Evolutionary conservation across 768 basidiomycete species (phyloP), one percentile per base, ranked within the genome.

Genomic region (Porphyrellus cyaneotinctus): DNA sequence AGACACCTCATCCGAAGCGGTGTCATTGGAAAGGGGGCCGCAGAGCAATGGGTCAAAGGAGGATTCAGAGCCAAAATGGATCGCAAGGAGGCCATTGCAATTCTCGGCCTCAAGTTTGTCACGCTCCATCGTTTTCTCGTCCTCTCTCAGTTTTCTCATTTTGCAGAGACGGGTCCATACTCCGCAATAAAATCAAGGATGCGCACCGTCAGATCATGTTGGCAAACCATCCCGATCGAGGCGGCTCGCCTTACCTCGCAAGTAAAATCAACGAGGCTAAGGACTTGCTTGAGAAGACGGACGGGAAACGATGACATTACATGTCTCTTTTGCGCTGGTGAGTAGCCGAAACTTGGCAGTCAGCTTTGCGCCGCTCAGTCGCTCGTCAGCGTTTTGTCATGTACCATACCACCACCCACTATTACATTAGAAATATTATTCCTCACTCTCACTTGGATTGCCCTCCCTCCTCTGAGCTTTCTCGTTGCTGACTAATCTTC

Each of bases 241-340:
- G 97, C 31, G 97, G 97, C 28, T 91, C 94, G n/a, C 97, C 97
- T 8, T 99, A 97, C 71, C 74, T 98, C 45, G 95, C 97, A 13
- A 94, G 92, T 64, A 98, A 99, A 79, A 95, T 98, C 57, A 99
- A 99, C 71, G 97, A 99, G 66, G 97, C 95, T 0, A 97, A 97
- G 68, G 95, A 93, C 63, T 58, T 95, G 52, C 70, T 97, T 43
- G 94, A 97, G 31, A 91, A 88, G 68, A 78, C 78, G n/a, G 84
- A 87, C 46, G 78, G 79, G 47, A 80, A 75, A 60, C 69, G 68
- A 53, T 69, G 52, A 60, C 43, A 10, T 23, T 36, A 33, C 31
- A 7, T 30, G 17, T 44, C 36, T 49, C 26, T 42, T 52, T 60
- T 14, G 46, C 46, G 47, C 22, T 33, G 38, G 58, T 60, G 43